Evolutionary conservation across 345 rosid species (phyloP).

Genomic region (Lumnitzera racemosa): DNA sequence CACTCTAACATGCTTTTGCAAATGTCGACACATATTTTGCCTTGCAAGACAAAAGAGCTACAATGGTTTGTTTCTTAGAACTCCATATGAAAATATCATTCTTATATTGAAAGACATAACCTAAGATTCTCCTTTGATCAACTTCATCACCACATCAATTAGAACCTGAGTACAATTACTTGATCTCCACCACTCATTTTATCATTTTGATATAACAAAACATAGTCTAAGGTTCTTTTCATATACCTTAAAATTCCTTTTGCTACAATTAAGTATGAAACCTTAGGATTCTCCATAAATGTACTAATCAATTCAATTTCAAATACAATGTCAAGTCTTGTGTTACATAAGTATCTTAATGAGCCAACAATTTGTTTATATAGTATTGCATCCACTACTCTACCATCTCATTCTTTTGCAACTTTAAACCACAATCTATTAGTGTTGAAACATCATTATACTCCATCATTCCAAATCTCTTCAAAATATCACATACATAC

Average conservation of each 20-base stretch:
- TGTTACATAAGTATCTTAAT: not conserved
- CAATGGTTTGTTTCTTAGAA: not conserved
- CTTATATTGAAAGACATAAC: not conserved
- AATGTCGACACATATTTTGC: slow-evolving; percentile 1
- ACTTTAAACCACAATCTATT: not conserved
- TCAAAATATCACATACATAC: too few relatives aligned
- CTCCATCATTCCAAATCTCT: too few relatives aligned
- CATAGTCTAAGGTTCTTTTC: not conserved
- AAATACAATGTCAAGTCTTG: not conserved
- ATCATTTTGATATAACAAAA: not conserved
- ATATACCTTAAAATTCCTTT: not conserved
- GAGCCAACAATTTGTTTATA: not conserved
- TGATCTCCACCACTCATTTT: not conserved
- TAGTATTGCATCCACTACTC: not conserved
- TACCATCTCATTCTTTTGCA: not conserved
- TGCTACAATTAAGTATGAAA: not conserved
- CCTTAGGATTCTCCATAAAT: not conserved
- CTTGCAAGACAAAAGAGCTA: not conserved
- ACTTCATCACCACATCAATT: not conserved
- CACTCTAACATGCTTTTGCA: not conserved
- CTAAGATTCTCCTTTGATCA: not conserved
- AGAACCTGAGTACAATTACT: not conserved
- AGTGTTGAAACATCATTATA: not conserved
- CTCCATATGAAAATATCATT: not conserved
- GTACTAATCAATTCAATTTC: not conserved